Evolutionary conservation across 768 basidiomycete genomes (phyloP), one percentile per base, ranked within the genome.

Genomic region (Ephemerocybe angulata): DNA sequence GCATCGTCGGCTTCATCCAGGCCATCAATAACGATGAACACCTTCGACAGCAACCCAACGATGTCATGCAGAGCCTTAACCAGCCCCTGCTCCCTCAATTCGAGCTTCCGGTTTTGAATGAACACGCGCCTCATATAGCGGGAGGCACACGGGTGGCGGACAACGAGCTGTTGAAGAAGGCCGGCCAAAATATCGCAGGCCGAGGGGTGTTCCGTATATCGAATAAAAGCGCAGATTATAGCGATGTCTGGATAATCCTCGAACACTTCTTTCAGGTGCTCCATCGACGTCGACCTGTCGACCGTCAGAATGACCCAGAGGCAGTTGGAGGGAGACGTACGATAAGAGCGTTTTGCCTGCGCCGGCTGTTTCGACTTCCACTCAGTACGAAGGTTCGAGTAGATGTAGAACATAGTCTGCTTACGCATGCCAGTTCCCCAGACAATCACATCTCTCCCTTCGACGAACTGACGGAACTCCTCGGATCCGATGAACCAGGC

Each of bases 361-460:
- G 2, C 53, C 53, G 5, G 53, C 53, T 54, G 30, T 4, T 22
- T 29, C 4, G 28, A 19, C 15, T 22, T 25, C 5, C 15, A 4
- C 27, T 41, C 38, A 41, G 33, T 35, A 41, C 38, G 6, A 5
- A 41, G 15, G 15, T 13, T 4, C 7, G 38, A 19, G n/a, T n/a
- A 37, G 11, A 4, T 4, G 12, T 33, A 47, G 10, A 15, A 10
- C 15, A 54, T 13, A n/a, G 15, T 6, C 15, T 5, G 17, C 53
- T 25, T 43, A 54, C 53, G 53, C 29, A 44, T 54, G 5, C 53
- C 53, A 2, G 43, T 54, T 17, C 41, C 40, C 53, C 53, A 54
- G 3, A 46, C 15, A 17, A 47, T 47, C 25, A 27, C n/a, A 22
- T 30, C 25, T 30, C 33, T 25, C 15, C 21, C 27, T 15, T 5